A percentile compares a stretch with the other conserved stretches of the same genome.
Conservation (phyloP, 2,329 filamentous ascomycete genomes). For the Fusarium sp. region DNA sequence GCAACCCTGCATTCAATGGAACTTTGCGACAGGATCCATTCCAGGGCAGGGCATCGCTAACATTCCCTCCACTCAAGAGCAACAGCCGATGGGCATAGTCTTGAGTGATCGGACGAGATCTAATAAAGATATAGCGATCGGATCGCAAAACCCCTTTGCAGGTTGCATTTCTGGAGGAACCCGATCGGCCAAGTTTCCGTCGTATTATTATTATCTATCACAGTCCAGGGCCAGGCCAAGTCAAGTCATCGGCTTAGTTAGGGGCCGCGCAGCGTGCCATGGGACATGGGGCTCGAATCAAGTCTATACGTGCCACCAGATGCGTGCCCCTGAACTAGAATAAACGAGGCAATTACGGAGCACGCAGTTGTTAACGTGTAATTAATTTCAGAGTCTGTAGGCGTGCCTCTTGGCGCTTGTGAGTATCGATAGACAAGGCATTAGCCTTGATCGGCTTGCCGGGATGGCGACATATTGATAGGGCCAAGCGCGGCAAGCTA, state of each 20-base stretch:
- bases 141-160: conserved; percentile 24
- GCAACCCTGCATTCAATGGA: conserved; percentile 25
- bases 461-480: conserved; percentile 39
- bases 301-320: conserved; percentile 8
- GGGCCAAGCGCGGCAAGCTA: conserved; percentile 37
- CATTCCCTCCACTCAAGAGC: conserved; percentile 12
- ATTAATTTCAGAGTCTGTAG: conserved; percentile 32
- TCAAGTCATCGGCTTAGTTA: not conserved
- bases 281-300: conserved; percentile 28
- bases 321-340: conserved; percentile 40
- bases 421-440: conserved; percentile 28
- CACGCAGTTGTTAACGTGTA: conserved; percentile 8
- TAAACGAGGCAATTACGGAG: conserved; percentile 5
- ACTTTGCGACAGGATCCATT: conserved; percentile 7
- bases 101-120: conserved; percentile 9
- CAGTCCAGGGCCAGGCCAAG: conserved; percentile 1
- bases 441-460: conserved; percentile 33
- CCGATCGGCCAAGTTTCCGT: conserved; percentile 8
- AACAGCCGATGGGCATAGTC: conserved; percentile 6
- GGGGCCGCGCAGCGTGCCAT: conserved; percentile 25
- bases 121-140: conserved; percentile 16
- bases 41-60: not conserved
- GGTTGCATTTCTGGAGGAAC: not conserved
- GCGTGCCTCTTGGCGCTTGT: conserved; percentile 20
- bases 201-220: conserved; percentile 1